Evolutionary conservation across 768 basidiomycete genomes (phyloP).

Genomic region (Auriscalpium microsporum): DNA sequence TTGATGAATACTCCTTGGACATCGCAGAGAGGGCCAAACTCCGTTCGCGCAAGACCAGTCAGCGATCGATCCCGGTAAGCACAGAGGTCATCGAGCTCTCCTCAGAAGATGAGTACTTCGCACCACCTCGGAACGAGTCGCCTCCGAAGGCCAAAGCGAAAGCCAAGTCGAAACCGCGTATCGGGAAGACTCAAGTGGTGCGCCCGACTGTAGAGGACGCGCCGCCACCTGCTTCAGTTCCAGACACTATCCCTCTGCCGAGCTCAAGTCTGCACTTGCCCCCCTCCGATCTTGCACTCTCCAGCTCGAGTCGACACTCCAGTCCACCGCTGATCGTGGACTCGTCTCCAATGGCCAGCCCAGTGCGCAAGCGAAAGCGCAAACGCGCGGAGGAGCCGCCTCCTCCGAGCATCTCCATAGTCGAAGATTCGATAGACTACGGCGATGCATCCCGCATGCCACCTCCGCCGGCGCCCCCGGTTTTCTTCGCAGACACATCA

Average conservation of each 20-base stretch:
- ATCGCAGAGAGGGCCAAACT: conserved; percentile 28
- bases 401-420: background rate
- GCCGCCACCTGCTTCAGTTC: conserved; percentile 7
- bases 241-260: conserved; percentile 15
- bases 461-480: conserved; percentile 3
- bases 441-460: background rate
- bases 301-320: conserved; percentile 9
- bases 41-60: conserved; percentile 19
- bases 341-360: conserved; percentile 2
- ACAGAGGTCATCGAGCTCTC: conserved; percentile 22
- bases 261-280: conserved; percentile 21
- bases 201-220: background rate
- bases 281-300: conserved; percentile 18
- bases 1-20: conserved; percentile 14
- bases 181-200: background rate
- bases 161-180: conserved; percentile 6
- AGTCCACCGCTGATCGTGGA: background rate
- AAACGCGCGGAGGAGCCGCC: background rate
- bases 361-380: conserved; percentile 15
- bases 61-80: background rate
- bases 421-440: background rate
- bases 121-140: conserved; percentile 12
- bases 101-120: conserved; percentile 20
- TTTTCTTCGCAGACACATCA: background rate
- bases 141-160: background rate